Conservation (phyloP, 345 rosid genomes). For the Lepidium africanum region DNA sequence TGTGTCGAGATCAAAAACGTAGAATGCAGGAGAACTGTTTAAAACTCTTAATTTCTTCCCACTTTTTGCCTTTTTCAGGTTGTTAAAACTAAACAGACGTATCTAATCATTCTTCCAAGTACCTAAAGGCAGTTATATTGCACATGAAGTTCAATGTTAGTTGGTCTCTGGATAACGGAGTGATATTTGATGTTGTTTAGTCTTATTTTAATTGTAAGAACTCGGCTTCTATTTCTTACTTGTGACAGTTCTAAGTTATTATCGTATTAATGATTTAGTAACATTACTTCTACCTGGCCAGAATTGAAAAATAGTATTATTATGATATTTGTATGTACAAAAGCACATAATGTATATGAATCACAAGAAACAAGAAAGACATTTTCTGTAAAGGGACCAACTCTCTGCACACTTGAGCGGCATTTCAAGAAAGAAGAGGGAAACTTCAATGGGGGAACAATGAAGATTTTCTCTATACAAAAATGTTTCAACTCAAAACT, state of each 20-base stretch:
- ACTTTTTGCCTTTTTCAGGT: background rate
- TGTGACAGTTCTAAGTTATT: background rate
- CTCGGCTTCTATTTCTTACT: background rate
- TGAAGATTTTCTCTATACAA: conserved; percentile 22
- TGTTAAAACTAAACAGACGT: background rate
- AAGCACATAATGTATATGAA: background rate
- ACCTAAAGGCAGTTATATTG: background rate
- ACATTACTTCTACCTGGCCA: background rate
- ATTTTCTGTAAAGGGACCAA: background rate
- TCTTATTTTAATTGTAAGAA: background rate
- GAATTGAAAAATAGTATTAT: background rate
- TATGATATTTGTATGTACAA: background rate
- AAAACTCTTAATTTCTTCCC: background rate
- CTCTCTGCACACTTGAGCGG: background rate
- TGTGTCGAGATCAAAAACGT: background rate
- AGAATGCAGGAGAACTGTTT: background rate
- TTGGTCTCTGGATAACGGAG: conserved; percentile 20
- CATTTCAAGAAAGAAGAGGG: background rate
- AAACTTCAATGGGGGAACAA: background rate
- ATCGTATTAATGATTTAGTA: background rate
- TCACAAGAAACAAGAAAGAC: background rate
- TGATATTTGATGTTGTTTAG: conserved; percentile 16
- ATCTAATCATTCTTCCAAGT: conserved; percentile 1
- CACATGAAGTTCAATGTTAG: background rate
- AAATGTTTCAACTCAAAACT: conserved; percentile 8